Base-by-base conservation (phyloP, 306 rosid genomes). In the Corylus heterophylla region DNA sequence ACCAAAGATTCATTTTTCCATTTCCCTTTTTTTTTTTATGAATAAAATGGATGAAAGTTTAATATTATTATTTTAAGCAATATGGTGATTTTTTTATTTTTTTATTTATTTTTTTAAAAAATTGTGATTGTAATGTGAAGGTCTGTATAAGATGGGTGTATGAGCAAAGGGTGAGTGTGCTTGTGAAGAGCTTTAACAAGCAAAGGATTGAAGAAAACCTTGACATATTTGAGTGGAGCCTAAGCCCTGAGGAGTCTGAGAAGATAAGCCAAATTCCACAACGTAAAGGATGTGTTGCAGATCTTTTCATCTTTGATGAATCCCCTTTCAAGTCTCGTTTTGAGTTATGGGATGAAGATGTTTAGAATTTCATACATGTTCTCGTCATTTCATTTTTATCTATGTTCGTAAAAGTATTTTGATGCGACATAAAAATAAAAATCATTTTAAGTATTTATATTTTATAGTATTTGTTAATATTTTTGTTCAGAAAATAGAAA, bases 131-230 rank as follows among this genome's bases (percentile, higher is more conserved):
- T 31, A 17, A 37, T 17, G 12, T 37, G 25, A 35, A 74, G 86
- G n/a, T 83, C 69, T 83, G 74, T 58, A 37, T 83, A 54, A 74
- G 83, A 31, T 82, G 79, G 82, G 48, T 49, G 8, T 82, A 82
- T 37, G 82, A 82, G 69, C 85, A 82, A 82, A 75, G 82, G 5
- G 82, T 82, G 51, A 77, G 70, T 29, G 35, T 73, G 55, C 63
- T 77, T 9, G 71, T 31, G 52, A 82, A 82, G 71, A 83, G 86
- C 80, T 59, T 62, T 44, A 54, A 74, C 31, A 74, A 83, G 69
- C 71, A 61, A 16, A 78, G 83, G 37, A 78, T 83, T 3, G 50
- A 78, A 27, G 52, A 83, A 45, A 83, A 74, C 10, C 10, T 78
- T 2, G 77, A 59, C 61, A 74, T 73, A 25, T 78, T 83, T 44